Percentiles rank a stretch among this genome's conserved stretches.
Conservation (phyloP, 1,284 basidiomycete species). For the Leccinum subfulvum region DNA sequence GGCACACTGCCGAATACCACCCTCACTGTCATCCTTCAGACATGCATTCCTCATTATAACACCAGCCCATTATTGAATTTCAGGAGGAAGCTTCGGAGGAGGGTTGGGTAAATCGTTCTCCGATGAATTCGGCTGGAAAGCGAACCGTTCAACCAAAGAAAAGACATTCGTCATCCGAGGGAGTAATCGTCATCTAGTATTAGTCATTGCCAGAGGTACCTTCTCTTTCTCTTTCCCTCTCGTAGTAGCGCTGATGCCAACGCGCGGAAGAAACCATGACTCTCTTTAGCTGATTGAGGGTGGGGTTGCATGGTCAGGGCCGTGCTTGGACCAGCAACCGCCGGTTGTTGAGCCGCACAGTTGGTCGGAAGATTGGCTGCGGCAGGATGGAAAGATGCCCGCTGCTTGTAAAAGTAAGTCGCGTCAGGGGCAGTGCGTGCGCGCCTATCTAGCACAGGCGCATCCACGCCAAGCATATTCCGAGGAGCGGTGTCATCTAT, state of each 20-base stretch:
- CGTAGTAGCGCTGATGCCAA: slow-evolving; percentile 34
- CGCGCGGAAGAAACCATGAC: slow-evolving; percentile 38
- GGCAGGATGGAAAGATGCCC: slow-evolving; percentile 72
- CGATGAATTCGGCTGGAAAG: slow-evolving; percentile 84
- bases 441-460: slow-evolving; percentile 28
- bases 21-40: slow-evolving; percentile 89
- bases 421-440: slow-evolving; percentile 36
- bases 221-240: slow-evolving; percentile 47
- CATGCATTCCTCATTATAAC: slow-evolving; percentile 99
- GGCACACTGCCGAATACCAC: slow-evolving; percentile 96
- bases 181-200: slow-evolving; percentile 10
- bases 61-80: slow-evolving; percentile 99
- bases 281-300: slow-evolving; percentile 28
- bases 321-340: slow-evolving; percentile 26
- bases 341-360: slow-evolving; percentile 15
- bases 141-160: slow-evolving; percentile 94
- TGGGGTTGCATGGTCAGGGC: slow-evolving; percentile 16
- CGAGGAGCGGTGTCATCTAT: slow-evolving; percentile 42
- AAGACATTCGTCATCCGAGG: slow-evolving; percentile 83
- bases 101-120: slow-evolving; percentile 73
- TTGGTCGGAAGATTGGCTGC: slow-evolving; percentile 39
- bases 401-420: slow-evolving; percentile 79
- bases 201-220: slow-evolving; percentile 18
- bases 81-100: slow-evolving; percentile 73
- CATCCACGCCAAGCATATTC: slow-evolving; percentile 31